Base-by-base conservation (phyloP, 2,329 filamentous ascomycete species). In the Penicillium sp. region DNA sequence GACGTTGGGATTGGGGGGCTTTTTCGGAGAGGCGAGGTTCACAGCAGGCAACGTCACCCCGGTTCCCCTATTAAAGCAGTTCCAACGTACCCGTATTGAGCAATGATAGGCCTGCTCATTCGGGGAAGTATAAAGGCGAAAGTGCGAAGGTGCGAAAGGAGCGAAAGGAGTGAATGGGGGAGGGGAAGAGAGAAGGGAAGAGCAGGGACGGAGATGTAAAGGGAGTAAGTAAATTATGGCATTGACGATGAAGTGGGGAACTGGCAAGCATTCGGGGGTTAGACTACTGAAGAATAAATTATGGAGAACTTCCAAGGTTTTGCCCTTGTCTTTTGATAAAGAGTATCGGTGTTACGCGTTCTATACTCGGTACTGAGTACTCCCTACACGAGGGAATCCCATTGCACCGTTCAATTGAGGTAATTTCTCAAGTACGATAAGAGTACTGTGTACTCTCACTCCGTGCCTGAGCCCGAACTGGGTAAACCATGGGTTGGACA, bases 71-170 rank as follows among this genome's bases (percentile, higher is more conserved):
- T 46, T 27, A 39, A 35, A 18, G 46, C 34, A 23, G 38, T 45
- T 49, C 18, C 22, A 51, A 54, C 51, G 34, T 52, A 54, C 51
- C 49, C 43, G 49, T 49, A 46, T 34, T 13, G 26, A 51, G 40
- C 23, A 43, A 9, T 44, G 31, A 26, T 26, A 9, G 7, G 24
- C 6, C 1, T 4, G 24, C 24, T 26, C 24, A 26, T 26, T 26
- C n/a, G n/a, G 9, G n/a, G 9, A 9, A n/a, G 31, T 31, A 31
- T 16, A 18, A 44, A 26, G 32, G 10, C 26, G 26, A 44, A 39
- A 14, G 24, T 3, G 16, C 29, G 26, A 13, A 40, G 41, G 31
- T 40, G n/a, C 20, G 5, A 23, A 22, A 43, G 16, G 11, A 20
- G 24, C 32, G 23, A 40, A 27, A 11, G 5, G 32, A 43, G 16